Percentiles rank a stretch among this genome's conserved stretches.
Evolutionary conservation across 345 rosid species (phyloP).

Genomic region (Heritiera fomes): DNA sequence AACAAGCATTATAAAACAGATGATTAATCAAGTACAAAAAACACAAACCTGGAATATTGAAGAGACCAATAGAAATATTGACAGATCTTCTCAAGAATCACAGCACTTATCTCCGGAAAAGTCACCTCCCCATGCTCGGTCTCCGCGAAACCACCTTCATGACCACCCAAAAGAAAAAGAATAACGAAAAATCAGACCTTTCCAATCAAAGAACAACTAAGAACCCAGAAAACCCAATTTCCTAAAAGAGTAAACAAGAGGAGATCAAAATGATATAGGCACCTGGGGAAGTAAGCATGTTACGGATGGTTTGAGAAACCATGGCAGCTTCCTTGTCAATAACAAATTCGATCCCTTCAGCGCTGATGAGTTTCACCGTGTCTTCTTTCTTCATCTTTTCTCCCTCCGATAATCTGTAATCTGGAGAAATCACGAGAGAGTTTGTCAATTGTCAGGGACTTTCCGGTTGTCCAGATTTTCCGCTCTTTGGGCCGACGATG

Average conservation of each 20-base stretch:
- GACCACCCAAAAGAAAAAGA: neutral
- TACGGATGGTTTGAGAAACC: conserved; percentile 89
- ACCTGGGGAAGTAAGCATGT: conserved; percentile 95
- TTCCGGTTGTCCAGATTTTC: neutral
- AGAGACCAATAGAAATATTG: conserved; percentile 90
- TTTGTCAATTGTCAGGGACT: neutral
- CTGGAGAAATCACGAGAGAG: neutral
- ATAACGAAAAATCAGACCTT: neutral
- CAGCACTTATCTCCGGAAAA: conserved; percentile 79
- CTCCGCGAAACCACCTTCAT: conserved; percentile 52
- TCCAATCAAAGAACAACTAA: neutral
- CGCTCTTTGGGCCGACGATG: conserved; percentile 6
- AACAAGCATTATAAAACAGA: neutral
- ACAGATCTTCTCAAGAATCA: conserved; percentile 87
- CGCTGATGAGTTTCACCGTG: conserved; percentile 77
- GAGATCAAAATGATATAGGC: neutral
- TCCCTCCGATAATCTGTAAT: conserved; percentile 6
- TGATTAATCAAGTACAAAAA: neutral
- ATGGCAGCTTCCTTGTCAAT: conserved; percentile 81
- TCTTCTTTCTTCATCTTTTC: conserved; percentile 56
- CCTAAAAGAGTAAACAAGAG: neutral
- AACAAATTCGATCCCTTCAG: conserved; percentile 78
- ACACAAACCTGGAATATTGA: conserved; percentile 63
- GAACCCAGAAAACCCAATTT: conserved; percentile 9
- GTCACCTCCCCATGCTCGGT: conserved; percentile 76